These are phyloP conservation scores for Lodderomyces metapsilosis DNA, from an alignment of 1,139 yeast species.

Conservation along the genomic window DNA sequence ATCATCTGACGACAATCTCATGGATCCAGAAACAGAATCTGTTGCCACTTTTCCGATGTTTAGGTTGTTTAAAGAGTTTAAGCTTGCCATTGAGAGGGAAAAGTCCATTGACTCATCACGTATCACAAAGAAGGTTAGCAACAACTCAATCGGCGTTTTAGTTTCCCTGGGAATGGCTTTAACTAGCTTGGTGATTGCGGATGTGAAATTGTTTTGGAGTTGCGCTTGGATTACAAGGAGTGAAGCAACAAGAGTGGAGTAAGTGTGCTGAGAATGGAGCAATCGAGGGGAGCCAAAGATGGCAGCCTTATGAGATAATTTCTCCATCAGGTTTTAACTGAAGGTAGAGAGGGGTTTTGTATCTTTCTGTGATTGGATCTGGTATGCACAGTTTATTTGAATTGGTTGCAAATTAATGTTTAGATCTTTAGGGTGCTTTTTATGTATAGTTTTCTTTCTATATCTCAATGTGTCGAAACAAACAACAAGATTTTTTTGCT, in stretches of 20 bases:
- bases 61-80: constrained; percentile 13
- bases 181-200: constrained; percentile 57
- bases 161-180: constrained; percentile 74
- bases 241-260: constrained; percentile 69
- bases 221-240: constrained; percentile 65
- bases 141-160: constrained; percentile 62
- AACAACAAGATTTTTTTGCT: background rate
- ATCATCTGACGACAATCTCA: too few species aligned
- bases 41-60: constrained; percentile 5
- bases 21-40: too few species aligned
- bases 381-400: too few species aligned
- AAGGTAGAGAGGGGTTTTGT: too few species aligned
- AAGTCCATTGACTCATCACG: constrained; percentile 57
- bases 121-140: constrained; percentile 47
- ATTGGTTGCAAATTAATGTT: background rate
- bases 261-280: constrained; percentile 63
- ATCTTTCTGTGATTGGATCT: too few species aligned
- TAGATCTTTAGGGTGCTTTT: too few species aligned
- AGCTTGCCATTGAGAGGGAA: constrained; percentile 53
- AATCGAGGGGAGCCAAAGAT: too few species aligned
- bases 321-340: too few species aligned
- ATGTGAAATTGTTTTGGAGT: constrained; percentile 73
- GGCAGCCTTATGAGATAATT: constrained; percentile 45
- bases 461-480: background rate
- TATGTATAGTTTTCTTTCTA: background rate